Evolutionary conservation across 2,329 filamentous ascomycete genomes (phyloP), one percentile per base, ranked within the genome.

Genomic region (Colletotrichum shisoi): DNA sequence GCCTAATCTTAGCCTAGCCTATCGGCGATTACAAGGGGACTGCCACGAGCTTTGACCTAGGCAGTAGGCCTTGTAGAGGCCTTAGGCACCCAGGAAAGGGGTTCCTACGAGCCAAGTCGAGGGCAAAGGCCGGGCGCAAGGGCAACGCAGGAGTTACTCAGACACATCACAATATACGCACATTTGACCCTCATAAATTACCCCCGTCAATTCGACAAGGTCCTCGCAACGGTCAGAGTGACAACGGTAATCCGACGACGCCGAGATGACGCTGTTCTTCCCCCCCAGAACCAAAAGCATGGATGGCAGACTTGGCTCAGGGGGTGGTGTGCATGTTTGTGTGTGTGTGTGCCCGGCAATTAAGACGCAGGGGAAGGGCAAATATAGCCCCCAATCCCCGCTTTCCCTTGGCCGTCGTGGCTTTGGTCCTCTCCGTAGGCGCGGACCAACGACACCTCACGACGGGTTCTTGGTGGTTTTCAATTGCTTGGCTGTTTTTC

Each of bases 311-410:
- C 65, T 13, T 45, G 54, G 24, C 21, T 19, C 60, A 52, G 60
- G 52, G 52, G 52, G 51, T 37, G 37, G 39, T 31, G 37, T 56
- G 27, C 21, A 27, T 27, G 21, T 53, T 37, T 19, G 57, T 56
- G 40, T 49, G 45, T 37, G 37, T 40, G 39, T 45, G 27, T 63
- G 53, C 21, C 54, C 68, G 65, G 68, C 46, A 69, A n/a, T 68
- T 69, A 69, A 68, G 42, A 65, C 19, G 65, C 68, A 69, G 61
- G 68, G 68, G 67, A 49, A 27, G 45, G 61, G 61, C 56, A 15
- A 49, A 65, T 68, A 68, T 68, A 60, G 34, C 48, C 56, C 42
- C 42, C 21, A 46, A 40, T 46, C 49, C 24, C 53, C 37, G 24
- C 34, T 42, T 34, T 44, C 21, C 51, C 34, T 12, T 40, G 37